A percentile compares a stretch with the other conserved stretches of the same genome.
Evolutionary conservation across 805 yeast genomes (phyloP).

Genomic region (Ogataea kodamae): DNA sequence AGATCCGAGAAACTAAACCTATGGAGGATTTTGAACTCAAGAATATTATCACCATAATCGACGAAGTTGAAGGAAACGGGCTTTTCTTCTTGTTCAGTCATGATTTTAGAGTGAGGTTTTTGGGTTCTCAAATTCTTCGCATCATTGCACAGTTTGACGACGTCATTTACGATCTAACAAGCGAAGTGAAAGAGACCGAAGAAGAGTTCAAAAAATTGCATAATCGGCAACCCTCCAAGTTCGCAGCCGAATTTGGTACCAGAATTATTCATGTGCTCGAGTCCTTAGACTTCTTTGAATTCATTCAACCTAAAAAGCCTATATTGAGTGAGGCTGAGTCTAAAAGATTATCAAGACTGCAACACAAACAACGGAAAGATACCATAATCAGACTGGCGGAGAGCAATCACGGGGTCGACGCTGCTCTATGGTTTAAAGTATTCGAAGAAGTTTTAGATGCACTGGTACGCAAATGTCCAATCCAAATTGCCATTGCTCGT

Average conservation of each 20-base stretch:
- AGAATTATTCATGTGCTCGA: conserved; percentile 75
- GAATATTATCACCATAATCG: conserved; percentile 77
- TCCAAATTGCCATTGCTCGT: conserved; percentile 90
- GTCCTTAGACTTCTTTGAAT: conserved; percentile 59
- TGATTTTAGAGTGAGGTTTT: conserved; percentile 67
- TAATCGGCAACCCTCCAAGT: conserved; percentile 60
- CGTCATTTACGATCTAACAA: conserved; percentile 55
- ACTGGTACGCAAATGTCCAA: conserved; percentile 79
- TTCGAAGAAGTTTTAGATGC: conserved; percentile 72
- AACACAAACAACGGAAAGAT: conserved; percentile 53
- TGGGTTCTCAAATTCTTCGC: conserved; percentile 71
- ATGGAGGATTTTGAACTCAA: conserved; percentile 73
- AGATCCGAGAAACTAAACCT: conserved; percentile 42
- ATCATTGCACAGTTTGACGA: conserved; percentile 86
- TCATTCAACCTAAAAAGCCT: conserved; percentile 51
- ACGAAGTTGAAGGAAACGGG: conserved; percentile 95
- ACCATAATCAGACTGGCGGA: conserved; percentile 77
- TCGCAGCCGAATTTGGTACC: conserved; percentile 76
- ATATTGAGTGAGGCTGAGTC: conserved; percentile 73
- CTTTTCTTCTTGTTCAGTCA: conserved; percentile 87
- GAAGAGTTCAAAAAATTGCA: conserved; percentile 35
- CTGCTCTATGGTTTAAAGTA: conserved; percentile 91
- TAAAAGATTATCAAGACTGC: conserved; percentile 62
- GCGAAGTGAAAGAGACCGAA: conserved; percentile 14
- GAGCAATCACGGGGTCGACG: conserved; percentile 90